Evolutionary conservation across 2,329 filamentous ascomycete genomes (phyloP).

Genomic region (Verticillium tricorpus): DNA sequence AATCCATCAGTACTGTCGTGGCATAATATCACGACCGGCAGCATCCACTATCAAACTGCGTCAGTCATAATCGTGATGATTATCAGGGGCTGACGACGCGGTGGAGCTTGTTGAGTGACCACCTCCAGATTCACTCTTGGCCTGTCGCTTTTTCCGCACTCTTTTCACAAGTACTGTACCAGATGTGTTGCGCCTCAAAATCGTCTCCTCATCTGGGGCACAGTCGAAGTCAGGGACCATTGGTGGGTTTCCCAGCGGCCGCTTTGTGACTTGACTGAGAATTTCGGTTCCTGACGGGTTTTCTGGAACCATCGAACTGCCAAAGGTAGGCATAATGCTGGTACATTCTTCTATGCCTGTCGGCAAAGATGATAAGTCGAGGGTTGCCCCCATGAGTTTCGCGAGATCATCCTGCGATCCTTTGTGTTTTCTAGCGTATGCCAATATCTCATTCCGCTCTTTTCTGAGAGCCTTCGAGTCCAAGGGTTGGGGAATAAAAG

Average conservation of each 20-base stretch:
- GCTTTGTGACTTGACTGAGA: background rate
- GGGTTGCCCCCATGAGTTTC: background rate
- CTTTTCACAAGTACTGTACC: background rate
- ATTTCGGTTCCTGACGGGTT: too few relatives aligned
- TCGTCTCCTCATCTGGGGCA: background rate
- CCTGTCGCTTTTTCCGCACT: background rate
- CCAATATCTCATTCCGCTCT: background rate
- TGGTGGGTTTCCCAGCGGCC: background rate
- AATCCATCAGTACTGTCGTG: too few relatives aligned
- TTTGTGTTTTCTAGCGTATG: background rate
- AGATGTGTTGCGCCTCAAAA: background rate
- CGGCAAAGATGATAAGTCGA: background rate
- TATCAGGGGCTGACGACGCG: background rate
- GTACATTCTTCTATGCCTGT: background rate
- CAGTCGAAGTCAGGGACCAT: background rate
- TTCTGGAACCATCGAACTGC: background rate
- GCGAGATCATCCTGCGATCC: background rate
- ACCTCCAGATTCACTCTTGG: background rate
- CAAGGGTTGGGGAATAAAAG: background rate
- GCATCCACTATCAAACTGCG: background rate
- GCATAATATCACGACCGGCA: too few relatives aligned
- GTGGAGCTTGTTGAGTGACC: background rate
- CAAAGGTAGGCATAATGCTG: too few relatives aligned
- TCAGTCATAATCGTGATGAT: background rate
- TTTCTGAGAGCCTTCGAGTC: background rate